Percentiles rank a stretch among this genome's conserved stretches.
Conservation (phyloP, 805 yeast genomes). For the Kluyveromyces nonfermentans region DNA sequence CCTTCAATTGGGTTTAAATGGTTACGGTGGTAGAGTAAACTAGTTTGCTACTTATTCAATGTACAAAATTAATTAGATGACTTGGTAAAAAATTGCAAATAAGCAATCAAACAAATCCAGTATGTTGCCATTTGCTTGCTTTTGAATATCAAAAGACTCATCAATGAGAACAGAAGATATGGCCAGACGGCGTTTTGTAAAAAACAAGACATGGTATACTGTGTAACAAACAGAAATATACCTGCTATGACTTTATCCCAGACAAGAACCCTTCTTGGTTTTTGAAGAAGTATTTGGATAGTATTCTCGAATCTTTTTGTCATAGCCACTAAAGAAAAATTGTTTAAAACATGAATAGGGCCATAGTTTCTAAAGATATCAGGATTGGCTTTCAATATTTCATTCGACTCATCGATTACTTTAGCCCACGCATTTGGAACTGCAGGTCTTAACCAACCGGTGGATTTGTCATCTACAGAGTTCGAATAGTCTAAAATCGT, state of each 20-base stretch:
- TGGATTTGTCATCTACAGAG: slow-evolving; percentile 32
- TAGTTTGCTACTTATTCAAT: slow-evolving; percentile 1
- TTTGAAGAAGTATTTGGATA: slow-evolving; percentile 24
- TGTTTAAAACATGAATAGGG: slow-evolving; percentile 20
- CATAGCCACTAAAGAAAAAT: slow-evolving; percentile 34
- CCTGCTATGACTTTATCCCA: slow-evolving; percentile 26
- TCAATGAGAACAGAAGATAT: slow-evolving; percentile 10
- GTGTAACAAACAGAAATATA: slow-evolving; percentile 9
- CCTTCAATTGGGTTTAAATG: slow-evolving; percentile 6
- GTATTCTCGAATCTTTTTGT: slow-evolving; percentile 30
- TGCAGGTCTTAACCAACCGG: slow-evolving; percentile 54
- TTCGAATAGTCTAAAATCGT: slow-evolving; percentile 36
- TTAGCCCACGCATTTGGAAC: slow-evolving; percentile 46
- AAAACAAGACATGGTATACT: slow-evolving; percentile 5
- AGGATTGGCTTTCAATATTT: slow-evolving; percentile 14
- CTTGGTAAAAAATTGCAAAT: slow-evolving; percentile 1
- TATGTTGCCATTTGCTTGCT: slow-evolving; percentile 10
- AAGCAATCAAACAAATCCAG: slow-evolving; percentile 9
- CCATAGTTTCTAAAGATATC: slow-evolving; percentile 25
- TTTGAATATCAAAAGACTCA: slow-evolving; percentile 5
- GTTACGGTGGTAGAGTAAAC: slow-evolving; percentile 15
- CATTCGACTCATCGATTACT: slow-evolving; percentile 35
- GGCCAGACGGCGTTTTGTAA: slow-evolving; percentile 12
- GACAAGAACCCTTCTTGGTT: slow-evolving; percentile 14
- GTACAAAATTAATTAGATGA: not conserved